phyloP scores from a whole-genome alignment of 768 basidiomycete genomes.

The Boletus vinaceobasis region DNA sequence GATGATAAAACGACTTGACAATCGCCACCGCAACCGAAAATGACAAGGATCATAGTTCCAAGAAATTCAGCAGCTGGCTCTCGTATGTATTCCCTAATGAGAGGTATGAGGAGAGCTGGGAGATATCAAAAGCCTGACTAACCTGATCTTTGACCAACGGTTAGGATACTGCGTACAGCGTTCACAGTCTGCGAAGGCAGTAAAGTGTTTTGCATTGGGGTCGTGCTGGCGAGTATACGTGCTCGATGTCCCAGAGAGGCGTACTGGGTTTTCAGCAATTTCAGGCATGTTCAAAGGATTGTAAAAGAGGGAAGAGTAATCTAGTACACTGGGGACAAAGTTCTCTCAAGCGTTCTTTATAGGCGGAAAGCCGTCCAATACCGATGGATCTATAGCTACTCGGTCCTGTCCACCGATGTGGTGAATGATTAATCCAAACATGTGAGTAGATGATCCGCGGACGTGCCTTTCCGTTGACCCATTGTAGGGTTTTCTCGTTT shows the following conservation, averaged over 20 bases:
- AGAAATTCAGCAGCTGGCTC: constrained; percentile 66
- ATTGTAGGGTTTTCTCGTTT: constrained; percentile 4
- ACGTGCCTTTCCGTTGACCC: not conserved
- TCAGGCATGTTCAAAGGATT: constrained; percentile 20
- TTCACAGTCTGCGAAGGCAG: constrained; percentile 29
- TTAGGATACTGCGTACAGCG: constrained; percentile 44
- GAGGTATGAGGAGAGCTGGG: constrained; percentile 1
- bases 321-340: not conserved
- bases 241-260: constrained; percentile 20
- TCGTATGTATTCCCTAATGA: constrained; percentile 41
- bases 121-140: not conserved
- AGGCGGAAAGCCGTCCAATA: not conserved
- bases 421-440: constrained; percentile 3
- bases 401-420: not conserved
- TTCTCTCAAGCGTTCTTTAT: constrained; percentile 20
- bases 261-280: constrained; percentile 15
- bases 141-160: constrained; percentile 57
- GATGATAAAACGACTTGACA: constrained; percentile 55
- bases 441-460: not conserved
- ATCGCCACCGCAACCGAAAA: constrained; percentile 56
- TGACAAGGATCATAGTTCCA: constrained; percentile 54
- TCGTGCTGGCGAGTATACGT: constrained; percentile 9
- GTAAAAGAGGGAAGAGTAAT: not conserved
- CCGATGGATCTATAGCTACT: not conserved
- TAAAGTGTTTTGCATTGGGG: not conserved